Base-by-base conservation (phyloP, 176 grass and related monocot genomes). In the Alopecurus myosuroides region DNA sequence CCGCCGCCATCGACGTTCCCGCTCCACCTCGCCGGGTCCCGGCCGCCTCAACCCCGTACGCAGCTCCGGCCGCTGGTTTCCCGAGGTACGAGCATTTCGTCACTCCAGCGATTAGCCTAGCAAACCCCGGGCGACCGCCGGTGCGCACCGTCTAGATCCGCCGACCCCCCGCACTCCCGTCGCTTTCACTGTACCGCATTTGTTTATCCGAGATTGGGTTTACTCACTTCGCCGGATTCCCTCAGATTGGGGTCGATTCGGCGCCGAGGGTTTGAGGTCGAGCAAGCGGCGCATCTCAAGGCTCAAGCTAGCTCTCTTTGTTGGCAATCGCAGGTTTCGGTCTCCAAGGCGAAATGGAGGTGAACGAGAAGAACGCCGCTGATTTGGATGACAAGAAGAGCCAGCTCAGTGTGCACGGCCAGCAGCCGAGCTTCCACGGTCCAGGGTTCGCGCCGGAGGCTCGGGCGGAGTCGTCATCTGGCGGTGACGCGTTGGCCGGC, bases 371-470 rank as follows among this genome's bases (percentile, higher is more conserved):
- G 82, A 88, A 42, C 56, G 80, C 37, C n/a, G 2, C 22, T 6
- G 71, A 50, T 65, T 65, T 92, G 90, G 82, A 90, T 55, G 82
- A 83, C 87, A 85, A 90, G 55, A 75, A 84, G 82, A 86, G 66
- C 44, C 75, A 71, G 68, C 85, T 56, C 39, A 30, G 44, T 14
- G 86, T 39, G 26, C 72, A 86, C 48, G 1, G 3, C 71, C 55
- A 89, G 37, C 65, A 76, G 40, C 52, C 76, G 50, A 76, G 66
- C 34, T 66, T 90, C 78, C 85, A 82, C 29, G 86, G 60, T 22
- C 40, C 66, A 1, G 60, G 36, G 4, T 89, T 92, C 75, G 46
- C 61, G 57, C 70, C n/a, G 11, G 88, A 77, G n/a, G 20, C 61
- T 28, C 71, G 60, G 18, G 58, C 60, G 22, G 78, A 29, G 34